Evolutionary conservation across 352 stramenopile genomes (phyloP), one percentile per base, ranked within the genome.

Genomic region (Pythium dissotocum): DNA sequence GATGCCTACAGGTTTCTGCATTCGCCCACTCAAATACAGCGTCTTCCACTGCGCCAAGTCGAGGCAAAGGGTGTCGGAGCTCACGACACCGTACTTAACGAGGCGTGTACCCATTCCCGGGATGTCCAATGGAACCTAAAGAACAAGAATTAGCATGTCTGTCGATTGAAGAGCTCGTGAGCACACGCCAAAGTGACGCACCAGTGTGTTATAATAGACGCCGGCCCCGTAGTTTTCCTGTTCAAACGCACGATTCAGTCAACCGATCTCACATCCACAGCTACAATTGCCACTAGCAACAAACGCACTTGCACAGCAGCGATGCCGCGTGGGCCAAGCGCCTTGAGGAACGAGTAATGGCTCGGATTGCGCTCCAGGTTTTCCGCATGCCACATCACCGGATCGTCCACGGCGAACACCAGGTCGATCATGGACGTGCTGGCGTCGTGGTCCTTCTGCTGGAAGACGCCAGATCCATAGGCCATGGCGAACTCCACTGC

Each of bases 41-140:
- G 82, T 94, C 44, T 80, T 89, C 90, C 90, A 97, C 24, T 84
- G 75, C 6, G 71, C 59, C 0, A 97, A 77, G 48, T 97, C 90
- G 2, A 89, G 65, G 35, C 83, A 91, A 57, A 97, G 71, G 53
- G 85, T 84, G 59, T 94, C 78, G 48, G 78, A 82, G 67, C 85
- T 93, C 61, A 97, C 88, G 58, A 97, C 81, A 12, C 90, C 90
- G 70, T 97, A 97, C 77, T 97, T 97, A 67, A 97, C 89, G 55
- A 93, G 69, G 40, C 89, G 85, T 6, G 69, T 85, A 28, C 84
- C 80, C 36, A 91, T 77, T 36, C 69, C 46, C n/a, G 84, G 76
- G 57, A 77, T 83, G 28, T 69, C 73, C 38, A 93, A 62, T 42
- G 81, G 81, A 61, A 92, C 82, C 78, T 89, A 48, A 49, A 63